Evolutionary conservation across 371 early-diverging fungal species (phyloP), one percentile per base, ranked within the genome.

Genomic region (Phascolomyces articulosus): DNA sequence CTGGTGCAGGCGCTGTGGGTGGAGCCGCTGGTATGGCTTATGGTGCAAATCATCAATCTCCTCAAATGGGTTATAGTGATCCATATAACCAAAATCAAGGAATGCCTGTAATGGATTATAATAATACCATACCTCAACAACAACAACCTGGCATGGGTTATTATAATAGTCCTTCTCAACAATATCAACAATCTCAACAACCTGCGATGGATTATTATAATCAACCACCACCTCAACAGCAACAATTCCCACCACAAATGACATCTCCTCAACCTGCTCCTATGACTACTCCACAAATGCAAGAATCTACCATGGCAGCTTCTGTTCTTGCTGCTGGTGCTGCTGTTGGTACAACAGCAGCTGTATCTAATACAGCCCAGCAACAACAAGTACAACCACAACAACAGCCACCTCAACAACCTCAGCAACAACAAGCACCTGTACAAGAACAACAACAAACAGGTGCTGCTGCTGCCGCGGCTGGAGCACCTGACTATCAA

Each of bases 381-480:
- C 26, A 55, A 31, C n/a, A 11, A 31, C 62, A 8, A 47, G 26
- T 57, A 49, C 44, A 16, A 27, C 61, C 10, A 26, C 67, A 44
- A n/a, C 56, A 23, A 11, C 57, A 51, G 27, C 34, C 34, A 31
- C 31, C 31, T 6, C 64, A 20, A 16, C 26, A 55, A 28, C 29
- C 20, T 20, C 62, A 34, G 13, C 29, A 28, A 16, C 64, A 54
- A 38, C 60, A 59, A 38, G 24, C 62, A 16, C 6, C 34, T 34
- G 34, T 6, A 34, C 6, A 34, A n/a, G n/a, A n/a, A n/a, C n/a
- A n/a, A n/a, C n/a, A n/a, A n/a, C n/a, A n/a, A n/a, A n/a, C n/a
- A n/a, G n/a, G n/a, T n/a, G n/a, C n/a, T n/a, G 58, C 49, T 4
- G 44, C 64, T 21, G 58, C 64, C 8, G 16, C 57, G 34, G 40